Evolutionary conservation across 352 stramenopile species (phyloP).

Genomic region (Pythium periplocum): DNA sequence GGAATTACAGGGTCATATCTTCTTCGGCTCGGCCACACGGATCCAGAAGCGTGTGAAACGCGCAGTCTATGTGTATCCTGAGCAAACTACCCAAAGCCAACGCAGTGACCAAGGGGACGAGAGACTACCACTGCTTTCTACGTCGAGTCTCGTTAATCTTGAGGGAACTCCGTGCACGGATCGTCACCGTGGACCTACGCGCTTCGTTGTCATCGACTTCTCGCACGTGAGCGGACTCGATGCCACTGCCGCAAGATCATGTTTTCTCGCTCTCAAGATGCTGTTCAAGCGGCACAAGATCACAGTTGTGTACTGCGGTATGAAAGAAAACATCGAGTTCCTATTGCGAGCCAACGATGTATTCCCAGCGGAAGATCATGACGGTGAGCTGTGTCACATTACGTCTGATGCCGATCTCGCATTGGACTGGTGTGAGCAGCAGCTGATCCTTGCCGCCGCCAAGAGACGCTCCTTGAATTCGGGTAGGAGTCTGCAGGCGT

Average conservation of each 20-base stretch:
- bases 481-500: constrained; percentile 14
- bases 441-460: constrained; percentile 41
- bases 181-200: constrained; percentile 26
- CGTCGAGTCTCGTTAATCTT: constrained; percentile 32
- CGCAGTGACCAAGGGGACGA: constrained; percentile 9
- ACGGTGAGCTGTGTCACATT: constrained; percentile 25
- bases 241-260: constrained; percentile 63
- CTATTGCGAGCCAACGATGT: constrained; percentile 57
- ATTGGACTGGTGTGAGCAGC: constrained; percentile 62
- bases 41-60: constrained; percentile 66
- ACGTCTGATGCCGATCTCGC: constrained; percentile 44
- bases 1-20: constrained; percentile 67
- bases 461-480: constrained; percentile 32
- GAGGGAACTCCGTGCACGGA: constrained; percentile 33
- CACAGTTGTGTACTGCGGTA: constrained; percentile 59
- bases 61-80: constrained; percentile 40
- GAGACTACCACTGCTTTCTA: constrained; percentile 21
- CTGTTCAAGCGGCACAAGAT: constrained; percentile 45
- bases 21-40: constrained; percentile 69
- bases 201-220: constrained; percentile 77
- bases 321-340: constrained; percentile 46
- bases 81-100: not conserved
- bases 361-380: constrained; percentile 15
- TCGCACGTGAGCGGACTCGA: constrained; percentile 73
- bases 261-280: constrained; percentile 64